A percentile compares a stretch with the other conserved stretches of the same genome.
Evolutionary conservation across 768 basidiomycete species (phyloP).

Genomic region (Amyloporia xantha): DNA sequence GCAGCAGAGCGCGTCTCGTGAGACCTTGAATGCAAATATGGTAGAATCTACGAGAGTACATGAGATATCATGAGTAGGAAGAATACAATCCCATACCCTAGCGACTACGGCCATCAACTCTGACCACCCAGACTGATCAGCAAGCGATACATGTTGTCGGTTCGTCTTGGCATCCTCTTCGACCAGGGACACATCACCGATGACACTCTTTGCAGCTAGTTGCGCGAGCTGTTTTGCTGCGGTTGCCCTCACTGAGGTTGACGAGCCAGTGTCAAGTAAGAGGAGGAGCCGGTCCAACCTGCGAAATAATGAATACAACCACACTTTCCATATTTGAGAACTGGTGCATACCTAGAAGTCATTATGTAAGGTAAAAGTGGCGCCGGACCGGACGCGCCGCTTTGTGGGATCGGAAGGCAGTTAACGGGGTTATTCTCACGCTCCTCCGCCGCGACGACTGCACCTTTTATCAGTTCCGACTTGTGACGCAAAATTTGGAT

Average conservation of each 20-base stretch:
- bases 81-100: slow-evolving; percentile 45
- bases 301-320: slow-evolving; percentile 11
- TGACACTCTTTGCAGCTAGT: slow-evolving; percentile 80
- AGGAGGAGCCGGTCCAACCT: slow-evolving; percentile 97
- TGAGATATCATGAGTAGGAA: not conserved
- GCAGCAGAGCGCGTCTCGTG: slow-evolving; percentile 89
- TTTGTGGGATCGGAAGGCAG: slow-evolving; percentile 31
- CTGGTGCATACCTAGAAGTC: slow-evolving; percentile 60
- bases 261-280: slow-evolving; percentile 92
- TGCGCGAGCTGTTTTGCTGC: slow-evolving; percentile 95
- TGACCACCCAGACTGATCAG: slow-evolving; percentile 77
- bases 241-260: slow-evolving; percentile 82
- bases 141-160: slow-evolving; percentile 49
- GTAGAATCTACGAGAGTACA: slow-evolving; percentile 60
- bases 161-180: slow-evolving; percentile 70
- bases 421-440: slow-evolving; percentile 40
- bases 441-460: slow-evolving; percentile 32
- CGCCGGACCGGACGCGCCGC: slow-evolving; percentile 44
- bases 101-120: slow-evolving; percentile 88
- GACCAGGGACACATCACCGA: slow-evolving; percentile 65
- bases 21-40: slow-evolving; percentile 87
- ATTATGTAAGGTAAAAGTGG: slow-evolving; percentile 51
- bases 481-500: slow-evolving; percentile 35
- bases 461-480: slow-evolving; percentile 54
- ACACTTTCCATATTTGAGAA: slow-evolving; percentile 12